phyloP scores from a whole-genome alignment of 352 stramenopile genomes.

The Ophiocytium majus region DNA sequence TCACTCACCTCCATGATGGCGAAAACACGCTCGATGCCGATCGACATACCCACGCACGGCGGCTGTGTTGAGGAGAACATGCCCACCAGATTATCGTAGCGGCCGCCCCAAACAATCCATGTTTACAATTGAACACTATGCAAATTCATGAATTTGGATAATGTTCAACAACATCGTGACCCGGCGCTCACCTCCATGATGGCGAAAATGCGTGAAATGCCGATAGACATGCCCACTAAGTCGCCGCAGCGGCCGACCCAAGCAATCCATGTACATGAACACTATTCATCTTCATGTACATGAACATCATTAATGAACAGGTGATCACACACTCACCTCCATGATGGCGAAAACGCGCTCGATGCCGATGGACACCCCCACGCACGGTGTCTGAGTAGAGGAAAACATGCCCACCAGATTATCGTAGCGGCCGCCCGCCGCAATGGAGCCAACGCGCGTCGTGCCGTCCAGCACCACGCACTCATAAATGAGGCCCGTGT shows the following conservation, averaged over 20 bases:
- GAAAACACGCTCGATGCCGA: constrained; percentile 98
- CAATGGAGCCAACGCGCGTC: constrained; percentile 91
- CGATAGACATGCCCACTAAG: no score
- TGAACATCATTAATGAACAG: constrained; percentile 22
- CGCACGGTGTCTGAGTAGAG: constrained; percentile 90
- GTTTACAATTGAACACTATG: no score
- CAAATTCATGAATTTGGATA: no score
- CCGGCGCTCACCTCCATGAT: no score
- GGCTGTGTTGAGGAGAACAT: constrained; percentile 95
- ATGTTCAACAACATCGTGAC: no score
- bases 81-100: constrained; percentile 97
- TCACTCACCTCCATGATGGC: constrained; percentile 83
- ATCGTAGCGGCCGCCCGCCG: constrained; percentile 94
- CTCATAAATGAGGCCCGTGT: constrained; percentile 99
- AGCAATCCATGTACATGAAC: not conserved
- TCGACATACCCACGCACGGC: constrained; percentile 94
- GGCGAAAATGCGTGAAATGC: no score
- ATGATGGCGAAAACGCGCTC: constrained; percentile 98
- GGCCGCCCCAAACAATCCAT: constrained; percentile 93
- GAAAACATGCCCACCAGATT: constrained; percentile 97
- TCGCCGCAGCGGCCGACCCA: no score
- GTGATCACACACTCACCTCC: constrained; percentile 62
- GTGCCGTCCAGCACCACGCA: constrained; percentile 83
- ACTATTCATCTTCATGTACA: no score
- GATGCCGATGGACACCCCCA: constrained; percentile 96